phyloP scores from a whole-genome alignment of 2,329 filamentous ascomycete species.

The Hypoxylon sp. region DNA sequence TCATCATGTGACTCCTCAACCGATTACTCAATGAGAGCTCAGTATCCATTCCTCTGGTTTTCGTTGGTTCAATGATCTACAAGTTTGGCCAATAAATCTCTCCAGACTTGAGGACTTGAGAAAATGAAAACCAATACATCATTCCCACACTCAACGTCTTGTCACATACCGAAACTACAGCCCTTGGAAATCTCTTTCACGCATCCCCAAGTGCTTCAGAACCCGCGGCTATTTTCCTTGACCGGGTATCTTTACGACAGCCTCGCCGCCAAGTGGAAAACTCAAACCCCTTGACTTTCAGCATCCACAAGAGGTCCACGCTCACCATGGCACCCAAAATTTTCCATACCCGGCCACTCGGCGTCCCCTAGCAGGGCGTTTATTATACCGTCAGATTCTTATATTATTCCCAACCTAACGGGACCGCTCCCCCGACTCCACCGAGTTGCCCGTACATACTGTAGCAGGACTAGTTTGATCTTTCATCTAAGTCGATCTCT shows the following conservation, averaged over 20 bases:
- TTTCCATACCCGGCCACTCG: conserved; percentile 30
- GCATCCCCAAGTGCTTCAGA: not conserved
- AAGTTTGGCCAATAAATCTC: conserved; percentile 19
- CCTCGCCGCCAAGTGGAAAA: conserved; percentile 20
- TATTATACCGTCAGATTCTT: conserved; percentile 36
- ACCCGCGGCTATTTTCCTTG: not conserved
- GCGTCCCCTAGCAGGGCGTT: conserved; percentile 24
- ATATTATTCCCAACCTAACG: conserved; percentile 34
- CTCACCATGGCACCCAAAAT: conserved; percentile 27
- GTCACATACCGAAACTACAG: conserved; percentile 11
- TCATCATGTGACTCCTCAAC: conserved; percentile 46
- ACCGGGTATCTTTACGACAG: conserved; percentile 8
- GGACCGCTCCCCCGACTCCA: conserved; percentile 24
- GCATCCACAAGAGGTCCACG: conserved; percentile 32
- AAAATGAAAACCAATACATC: conserved; percentile 12
- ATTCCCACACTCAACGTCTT: not conserved
- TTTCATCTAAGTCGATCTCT: conserved; percentile 31
- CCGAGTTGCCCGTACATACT: conserved; percentile 4
- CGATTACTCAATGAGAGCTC: conserved; percentile 25
- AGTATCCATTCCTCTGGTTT: conserved; percentile 8
- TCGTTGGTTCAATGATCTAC: conserved; percentile 27
- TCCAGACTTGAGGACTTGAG: not conserved
- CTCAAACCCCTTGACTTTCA: conserved; percentile 10
- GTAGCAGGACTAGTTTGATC: conserved; percentile 24
- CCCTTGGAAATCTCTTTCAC: conserved; percentile 8